Evolutionary conservation across 1,284 basidiomycete species (phyloP).

Genomic region (Meira nashicola): DNA sequence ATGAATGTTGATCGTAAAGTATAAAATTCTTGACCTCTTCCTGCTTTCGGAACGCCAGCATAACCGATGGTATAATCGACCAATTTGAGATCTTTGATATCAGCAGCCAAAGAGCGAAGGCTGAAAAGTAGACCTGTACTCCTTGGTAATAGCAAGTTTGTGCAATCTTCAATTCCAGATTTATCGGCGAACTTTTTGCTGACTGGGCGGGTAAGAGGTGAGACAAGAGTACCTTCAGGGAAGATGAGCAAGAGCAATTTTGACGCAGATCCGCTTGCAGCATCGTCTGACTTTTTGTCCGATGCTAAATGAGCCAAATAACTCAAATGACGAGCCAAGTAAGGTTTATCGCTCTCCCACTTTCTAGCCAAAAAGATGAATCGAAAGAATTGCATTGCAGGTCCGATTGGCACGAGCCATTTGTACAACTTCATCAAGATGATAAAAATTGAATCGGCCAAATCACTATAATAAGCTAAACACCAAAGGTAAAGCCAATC

Average conservation of each 20-base stretch:
- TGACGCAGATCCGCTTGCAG: not conserved
- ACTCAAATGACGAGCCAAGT: conserved; percentile 28
- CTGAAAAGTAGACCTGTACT: conserved; percentile 85
- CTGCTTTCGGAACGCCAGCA: conserved; percentile 63
- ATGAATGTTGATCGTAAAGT: conserved; percentile 79
- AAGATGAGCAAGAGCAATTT: conserved; percentile 40
- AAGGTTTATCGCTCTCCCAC: conserved; percentile 32
- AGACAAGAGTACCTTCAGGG: conserved; percentile 46
- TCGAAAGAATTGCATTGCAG: conserved; percentile 44
- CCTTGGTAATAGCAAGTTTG: conserved; percentile 75
- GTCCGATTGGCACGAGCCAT: conserved; percentile 18
- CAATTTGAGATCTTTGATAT: conserved; percentile 71
- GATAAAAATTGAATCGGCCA: conserved; percentile 34
- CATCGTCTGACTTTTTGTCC: not conserved
- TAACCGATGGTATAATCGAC: conserved; percentile 74
- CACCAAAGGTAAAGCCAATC: conserved; percentile 49
- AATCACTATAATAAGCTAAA: conserved; percentile 38
- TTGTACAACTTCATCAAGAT: conserved; percentile 38
- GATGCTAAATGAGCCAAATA: conserved; percentile 14
- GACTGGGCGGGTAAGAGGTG: conserved; percentile 28
- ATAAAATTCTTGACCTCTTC: conserved; percentile 74
- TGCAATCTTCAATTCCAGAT: conserved; percentile 63
- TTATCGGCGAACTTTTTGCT: conserved; percentile 44
- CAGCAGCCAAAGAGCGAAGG: conserved; percentile 71
- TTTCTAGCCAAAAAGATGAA: conserved; percentile 43